A percentile compares a stretch with the other conserved stretches of the same genome.
Evolutionary conservation across 805 yeast species (phyloP).

Genomic region (Ogataea methylovora): DNA sequence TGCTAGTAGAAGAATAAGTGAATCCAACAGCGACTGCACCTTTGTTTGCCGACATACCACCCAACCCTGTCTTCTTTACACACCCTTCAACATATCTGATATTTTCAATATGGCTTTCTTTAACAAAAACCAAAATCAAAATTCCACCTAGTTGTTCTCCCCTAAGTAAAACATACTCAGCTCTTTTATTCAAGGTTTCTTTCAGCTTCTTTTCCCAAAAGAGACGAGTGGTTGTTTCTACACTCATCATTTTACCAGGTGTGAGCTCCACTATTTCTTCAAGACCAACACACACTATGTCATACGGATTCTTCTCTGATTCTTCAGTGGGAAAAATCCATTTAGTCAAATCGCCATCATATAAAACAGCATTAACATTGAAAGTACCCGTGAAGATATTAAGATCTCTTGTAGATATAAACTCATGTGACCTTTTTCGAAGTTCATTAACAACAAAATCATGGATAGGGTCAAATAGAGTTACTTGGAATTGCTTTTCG

Average conservation of each 20-base stretch:
- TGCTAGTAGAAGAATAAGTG: slow-evolving; percentile 44
- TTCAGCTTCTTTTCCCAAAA: slow-evolving; percentile 64
- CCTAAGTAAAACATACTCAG: slow-evolving; percentile 52
- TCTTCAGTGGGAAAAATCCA: slow-evolving; percentile 37
- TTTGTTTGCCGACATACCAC: slow-evolving; percentile 72
- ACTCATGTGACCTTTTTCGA: slow-evolving; percentile 31
- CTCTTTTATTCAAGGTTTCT: slow-evolving; percentile 30
- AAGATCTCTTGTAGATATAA: slow-evolving; percentile 32
- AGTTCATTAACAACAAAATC: slow-evolving; percentile 40
- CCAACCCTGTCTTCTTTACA: slow-evolving; percentile 85
- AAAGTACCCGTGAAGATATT: slow-evolving; percentile 42
- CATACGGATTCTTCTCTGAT: slow-evolving; percentile 37
- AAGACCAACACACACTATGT: slow-evolving; percentile 73
- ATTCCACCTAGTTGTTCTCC: slow-evolving; percentile 85
- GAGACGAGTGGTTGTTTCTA: slow-evolving; percentile 53
- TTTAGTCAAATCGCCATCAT: slow-evolving; percentile 31
- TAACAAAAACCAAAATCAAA: slow-evolving; percentile 59
- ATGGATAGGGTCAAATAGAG: slow-evolving; percentile 45
- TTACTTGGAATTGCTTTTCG: slow-evolving; percentile 36
- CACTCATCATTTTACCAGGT: slow-evolving; percentile 75
- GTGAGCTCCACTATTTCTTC: slow-evolving; percentile 86
- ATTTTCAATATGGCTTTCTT: slow-evolving; percentile 40
- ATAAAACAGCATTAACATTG: slow-evolving; percentile 45
- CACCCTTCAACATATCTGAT: slow-evolving; percentile 62
- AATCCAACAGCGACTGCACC: slow-evolving; percentile 55